Conservation (phyloP, 768 basidiomycete genomes). For the Lanmaoa pseudosensibilis region DNA sequence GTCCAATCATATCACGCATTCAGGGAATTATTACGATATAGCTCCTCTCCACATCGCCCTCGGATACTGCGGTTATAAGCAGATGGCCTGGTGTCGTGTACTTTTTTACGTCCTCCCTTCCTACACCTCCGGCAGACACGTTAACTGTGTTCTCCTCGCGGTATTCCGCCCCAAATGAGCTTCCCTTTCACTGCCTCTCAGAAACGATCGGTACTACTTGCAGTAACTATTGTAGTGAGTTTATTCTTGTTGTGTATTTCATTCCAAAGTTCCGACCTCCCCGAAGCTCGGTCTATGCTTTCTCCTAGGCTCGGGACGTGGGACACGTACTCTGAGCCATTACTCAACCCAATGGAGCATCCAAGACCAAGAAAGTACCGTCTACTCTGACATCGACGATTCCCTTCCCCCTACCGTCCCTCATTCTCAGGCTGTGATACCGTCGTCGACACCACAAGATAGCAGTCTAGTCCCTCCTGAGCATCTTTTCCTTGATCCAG, state of each 20-base stretch:
- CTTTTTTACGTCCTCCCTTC: neutral
- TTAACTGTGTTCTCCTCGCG: neutral
- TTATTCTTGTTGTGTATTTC: too few relatives aligned
- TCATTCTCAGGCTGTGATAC: neutral
- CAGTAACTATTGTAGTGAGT: constrained; percentile 28
- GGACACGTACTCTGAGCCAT: neutral
- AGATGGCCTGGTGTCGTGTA: neutral
- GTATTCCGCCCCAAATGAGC: constrained; percentile 12
- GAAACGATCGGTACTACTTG: constrained; percentile 31
- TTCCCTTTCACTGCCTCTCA: constrained; percentile 30
- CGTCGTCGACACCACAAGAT: neutral
- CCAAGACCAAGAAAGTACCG: neutral
- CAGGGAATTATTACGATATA: neutral
- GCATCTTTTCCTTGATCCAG: constrained; percentile 3
- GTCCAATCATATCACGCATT: neutral
- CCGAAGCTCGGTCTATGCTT: constrained; percentile 23
- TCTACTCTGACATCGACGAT: neutral
- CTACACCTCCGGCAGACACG: neutral
- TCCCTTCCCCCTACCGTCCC: neutral
- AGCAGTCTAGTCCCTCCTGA: constrained; percentile 1
- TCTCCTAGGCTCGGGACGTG: constrained; percentile 16
- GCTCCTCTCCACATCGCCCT: neutral
- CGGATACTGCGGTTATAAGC: neutral
- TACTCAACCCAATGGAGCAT: constrained; percentile 1
- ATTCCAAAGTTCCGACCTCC: neutral